Base-by-base conservation (phyloP, 2,329 filamentous ascomycete genomes). In the Immersiporthe knoxdaviesiana region DNA sequence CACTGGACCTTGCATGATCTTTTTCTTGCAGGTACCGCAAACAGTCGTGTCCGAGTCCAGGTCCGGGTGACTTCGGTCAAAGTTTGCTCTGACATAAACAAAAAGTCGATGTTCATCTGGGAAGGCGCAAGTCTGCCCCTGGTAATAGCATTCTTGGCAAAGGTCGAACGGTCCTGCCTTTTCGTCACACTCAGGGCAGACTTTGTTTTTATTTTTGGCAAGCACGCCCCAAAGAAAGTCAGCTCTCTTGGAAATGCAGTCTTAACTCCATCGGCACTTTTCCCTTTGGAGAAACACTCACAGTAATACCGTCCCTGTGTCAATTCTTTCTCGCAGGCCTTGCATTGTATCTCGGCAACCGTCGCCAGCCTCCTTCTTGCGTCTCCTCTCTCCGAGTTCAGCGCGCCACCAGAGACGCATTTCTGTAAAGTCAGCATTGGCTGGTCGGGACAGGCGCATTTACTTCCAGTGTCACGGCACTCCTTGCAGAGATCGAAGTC, bases 401-500 rank as follows among this genome's bases (percentile, higher is more conserved):
- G 30, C 3, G 68, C 69, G 6, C 68, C 69, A 8, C 69, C 69
- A 0, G 69, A 62, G n/a, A 70, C 66, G 0, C 56, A 70, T 18
- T 70, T 70, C 16, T 70, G 69, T 62, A 70, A 62, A 11, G 50
- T 70, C 30, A 32, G n/a, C 69, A 70, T 70, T 4, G 65, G n/a
- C n/a, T 68, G 27, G 18, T 68, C 63, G 18, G 62, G 8, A 21
- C 69, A 70, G 37, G 52, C 69, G 14, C 69, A 70, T 2, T 62
- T 62, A 24, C 35, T 70, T 2, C 69, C 69, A 16, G 56, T 66
- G 4, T 66, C 66, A 10, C 50, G 69, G 18, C 69, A 70, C 14
- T 68, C 64, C 30, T 54, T 24, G n/a, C 69, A 70, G 6, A 70
- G 69, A 41, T 70, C 69, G 61, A 70, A 70, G 58, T 70, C 69